Evolutionary conservation across 179 eudicot genomes (phyloP).

Genomic region (Actinidia arguta): DNA sequence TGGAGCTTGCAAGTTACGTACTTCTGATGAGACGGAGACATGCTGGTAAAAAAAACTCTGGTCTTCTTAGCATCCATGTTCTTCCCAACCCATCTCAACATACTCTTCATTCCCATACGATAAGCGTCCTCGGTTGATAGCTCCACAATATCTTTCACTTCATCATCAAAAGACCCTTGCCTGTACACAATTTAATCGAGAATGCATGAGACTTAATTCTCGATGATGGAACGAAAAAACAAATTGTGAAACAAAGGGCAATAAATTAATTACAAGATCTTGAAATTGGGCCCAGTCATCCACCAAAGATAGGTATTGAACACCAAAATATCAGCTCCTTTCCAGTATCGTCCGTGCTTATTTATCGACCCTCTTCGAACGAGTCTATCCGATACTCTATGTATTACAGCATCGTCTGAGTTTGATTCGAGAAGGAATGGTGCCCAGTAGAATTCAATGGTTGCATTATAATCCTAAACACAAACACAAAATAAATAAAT

Average conservation of each 20-base stretch:
- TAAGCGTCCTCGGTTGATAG: conserved; percentile 83
- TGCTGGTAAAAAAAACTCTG: conserved; percentile 84
- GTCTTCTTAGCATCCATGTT: conserved; percentile 78
- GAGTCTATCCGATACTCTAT: conserved; percentile 65
- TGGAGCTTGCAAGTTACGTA: conserved; percentile 30
- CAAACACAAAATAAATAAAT: background rate
- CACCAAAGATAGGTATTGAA: conserved; percentile 99
- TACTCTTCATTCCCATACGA: conserved; percentile 80
- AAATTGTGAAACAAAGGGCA: no score
- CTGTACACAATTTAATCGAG: conserved; percentile 30
- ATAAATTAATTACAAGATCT: conserved; percentile 57
- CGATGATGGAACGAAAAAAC: background rate
- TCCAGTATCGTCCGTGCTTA: conserved; percentile 79
- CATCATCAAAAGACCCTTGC: conserved; percentile 86
- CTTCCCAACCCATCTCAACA: conserved; percentile 84
- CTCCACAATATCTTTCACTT: conserved; percentile 62
- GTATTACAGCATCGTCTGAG: conserved; percentile 72
- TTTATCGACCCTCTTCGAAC: conserved; percentile 79
- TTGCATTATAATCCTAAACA: conserved; percentile 79
- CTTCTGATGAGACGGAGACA: conserved; percentile 90
- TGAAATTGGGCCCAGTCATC: conserved; percentile 87
- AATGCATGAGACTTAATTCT: background rate
- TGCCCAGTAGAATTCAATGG: conserved; percentile 95
- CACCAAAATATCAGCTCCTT: conserved; percentile 82
- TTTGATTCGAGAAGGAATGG: conserved; percentile 92